Evolutionary conservation across 2,329 filamentous ascomycete genomes (phyloP).

Genomic region (Drechslera avenae): DNA sequence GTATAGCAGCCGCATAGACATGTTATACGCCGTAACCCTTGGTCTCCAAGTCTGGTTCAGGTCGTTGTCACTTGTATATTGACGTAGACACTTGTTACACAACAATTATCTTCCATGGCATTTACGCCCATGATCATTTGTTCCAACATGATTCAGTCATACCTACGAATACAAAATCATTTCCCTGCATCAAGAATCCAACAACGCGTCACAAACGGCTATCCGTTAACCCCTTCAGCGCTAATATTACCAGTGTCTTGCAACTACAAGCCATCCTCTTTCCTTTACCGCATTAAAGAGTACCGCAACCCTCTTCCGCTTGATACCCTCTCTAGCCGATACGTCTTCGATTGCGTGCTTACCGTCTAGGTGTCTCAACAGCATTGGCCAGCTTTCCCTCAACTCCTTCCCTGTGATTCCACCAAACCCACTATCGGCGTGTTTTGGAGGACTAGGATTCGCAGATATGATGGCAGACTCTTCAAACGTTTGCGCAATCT

Average conservation of each 20-base stretch:
- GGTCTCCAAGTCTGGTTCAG: too few relatives aligned
- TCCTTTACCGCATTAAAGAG: slow-evolving; percentile 69
- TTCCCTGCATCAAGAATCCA: too few relatives aligned
- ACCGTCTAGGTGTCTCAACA: slow-evolving; percentile 89
- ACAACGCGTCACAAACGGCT: too few relatives aligned
- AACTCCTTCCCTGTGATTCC: slow-evolving; percentile 47
- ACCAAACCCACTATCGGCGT: slow-evolving; percentile 17
- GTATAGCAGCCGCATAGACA: too few relatives aligned
- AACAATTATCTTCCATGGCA: too few relatives aligned
- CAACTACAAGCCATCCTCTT: slow-evolving; percentile 61
- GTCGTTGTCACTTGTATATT: too few relatives aligned
- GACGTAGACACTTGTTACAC: too few relatives aligned
- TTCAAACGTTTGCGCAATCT: slow-evolving; percentile 42
- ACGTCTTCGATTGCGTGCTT: slow-evolving; percentile 84
- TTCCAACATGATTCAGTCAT: too few relatives aligned
- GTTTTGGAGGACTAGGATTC: slow-evolving; percentile 32
- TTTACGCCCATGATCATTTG: too few relatives aligned
- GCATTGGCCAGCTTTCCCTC: slow-evolving; percentile 70
- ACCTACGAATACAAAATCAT: too few relatives aligned
- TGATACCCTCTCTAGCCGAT: slow-evolving; percentile 81
- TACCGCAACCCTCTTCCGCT: slow-evolving; percentile 69
- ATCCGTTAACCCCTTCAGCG: too few relatives aligned
- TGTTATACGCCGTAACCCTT: too few relatives aligned
- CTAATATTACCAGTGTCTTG: slow-evolving; percentile 46
- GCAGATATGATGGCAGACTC: slow-evolving; percentile 45